phyloP scores from a whole-genome alignment of 805 yeast genomes.

The Torulaspora indica region DNA sequence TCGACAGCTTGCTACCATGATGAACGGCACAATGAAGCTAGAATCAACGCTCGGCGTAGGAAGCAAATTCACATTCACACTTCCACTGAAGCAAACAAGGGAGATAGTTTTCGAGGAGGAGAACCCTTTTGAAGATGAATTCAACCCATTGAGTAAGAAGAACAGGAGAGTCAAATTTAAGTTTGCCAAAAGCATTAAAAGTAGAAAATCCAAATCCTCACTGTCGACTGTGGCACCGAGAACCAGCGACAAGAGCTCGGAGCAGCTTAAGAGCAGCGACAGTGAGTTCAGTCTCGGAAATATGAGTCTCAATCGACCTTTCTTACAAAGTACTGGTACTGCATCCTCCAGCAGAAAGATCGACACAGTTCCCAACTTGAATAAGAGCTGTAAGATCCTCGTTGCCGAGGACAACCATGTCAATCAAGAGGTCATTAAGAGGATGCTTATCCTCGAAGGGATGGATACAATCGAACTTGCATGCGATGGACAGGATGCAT shows the following conservation, averaged over 20 bases:
- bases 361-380: slow-evolving; percentile 14
- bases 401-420: slow-evolving; percentile 94
- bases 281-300: slow-evolving; percentile 15
- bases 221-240: slow-evolving; percentile 10
- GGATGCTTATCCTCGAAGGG: slow-evolving; percentile 87
- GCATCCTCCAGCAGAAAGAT: slow-evolving; percentile 32
- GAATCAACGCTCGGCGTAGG: slow-evolving; percentile 77
- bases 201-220: slow-evolving; percentile 24
- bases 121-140: slow-evolving; percentile 60
- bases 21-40: slow-evolving; percentile 79
- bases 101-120: slow-evolving; percentile 33
- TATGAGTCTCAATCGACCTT: slow-evolving; percentile 33
- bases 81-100: slow-evolving; percentile 61
- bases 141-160: slow-evolving; percentile 50
- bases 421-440: slow-evolving; percentile 85
- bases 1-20: slow-evolving; percentile 81
- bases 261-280: slow-evolving; percentile 6
- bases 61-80: slow-evolving; percentile 72
- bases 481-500: slow-evolving; percentile 87
- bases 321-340: slow-evolving; percentile 40
- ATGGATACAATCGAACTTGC: slow-evolving; percentile 68
- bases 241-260: slow-evolving; percentile 8
- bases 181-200: slow-evolving; percentile 27
- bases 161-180: slow-evolving; percentile 44
- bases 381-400: slow-evolving; percentile 43